phyloP scores from a whole-genome alignment of 2,329 filamentous ascomycete species.

The Onygenales sp. region DNA sequence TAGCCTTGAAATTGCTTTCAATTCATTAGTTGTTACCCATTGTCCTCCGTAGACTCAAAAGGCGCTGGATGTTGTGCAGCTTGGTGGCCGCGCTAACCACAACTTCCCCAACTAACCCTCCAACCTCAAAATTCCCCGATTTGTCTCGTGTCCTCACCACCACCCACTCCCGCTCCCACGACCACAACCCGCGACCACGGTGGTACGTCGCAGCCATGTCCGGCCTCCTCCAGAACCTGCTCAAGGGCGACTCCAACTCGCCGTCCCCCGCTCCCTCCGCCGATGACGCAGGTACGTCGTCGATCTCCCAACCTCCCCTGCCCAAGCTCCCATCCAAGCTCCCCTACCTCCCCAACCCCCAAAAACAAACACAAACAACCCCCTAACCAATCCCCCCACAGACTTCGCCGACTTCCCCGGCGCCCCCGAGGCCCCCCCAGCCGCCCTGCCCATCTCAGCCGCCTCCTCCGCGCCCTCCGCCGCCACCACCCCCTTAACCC shows the following conservation, averaged over 20 bases:
- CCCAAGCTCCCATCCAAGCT: background rate
- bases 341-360: background rate
- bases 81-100: background rate
- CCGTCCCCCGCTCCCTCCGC: conserved; percentile 10
- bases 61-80: background rate
- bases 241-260: conserved; percentile 15
- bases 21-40: too few species aligned
- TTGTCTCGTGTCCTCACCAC: background rate
- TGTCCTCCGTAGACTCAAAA: too few species aligned
- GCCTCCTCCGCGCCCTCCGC: conserved; percentile 12
- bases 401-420: conserved; percentile 93
- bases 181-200: background rate
- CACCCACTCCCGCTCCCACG: background rate
- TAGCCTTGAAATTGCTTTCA: too few species aligned
- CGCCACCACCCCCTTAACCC: conserved; percentile 25
- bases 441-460: background rate
- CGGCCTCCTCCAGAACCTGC: conserved; percentile 17
- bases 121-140: background rate
- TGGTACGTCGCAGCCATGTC: conserved; percentile 8
- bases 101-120: background rate
- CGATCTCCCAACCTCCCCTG: background rate
- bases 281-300: conserved; percentile 16
- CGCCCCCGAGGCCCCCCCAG: conserved; percentile 54
- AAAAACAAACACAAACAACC: background rate
- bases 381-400: conserved; percentile 27